phyloP scores from a whole-genome alignment of 257 asterid genomes.

The Ocimum tenuiflorum region DNA sequence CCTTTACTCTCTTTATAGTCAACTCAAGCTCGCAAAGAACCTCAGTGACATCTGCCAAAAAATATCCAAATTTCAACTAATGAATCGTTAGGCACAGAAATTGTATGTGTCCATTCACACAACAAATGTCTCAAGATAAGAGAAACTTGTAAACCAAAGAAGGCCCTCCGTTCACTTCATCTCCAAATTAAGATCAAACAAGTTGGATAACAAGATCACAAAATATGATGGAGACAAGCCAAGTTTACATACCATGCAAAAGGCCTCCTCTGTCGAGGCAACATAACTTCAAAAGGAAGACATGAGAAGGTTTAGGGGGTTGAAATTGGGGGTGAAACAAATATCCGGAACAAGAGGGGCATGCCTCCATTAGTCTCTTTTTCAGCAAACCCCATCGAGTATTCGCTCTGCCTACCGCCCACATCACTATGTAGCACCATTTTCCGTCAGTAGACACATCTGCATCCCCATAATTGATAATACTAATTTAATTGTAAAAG shows the following conservation, averaged over 20 bases:
- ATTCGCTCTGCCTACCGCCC: conserved; percentile 54
- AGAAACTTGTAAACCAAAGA: neutral
- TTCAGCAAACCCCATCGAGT: conserved; percentile 75
- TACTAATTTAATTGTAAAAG: neutral
- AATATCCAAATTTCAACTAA: neutral
- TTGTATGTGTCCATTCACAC: neutral
- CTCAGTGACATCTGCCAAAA: conserved; percentile 50
- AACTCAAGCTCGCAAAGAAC: conserved; percentile 82
- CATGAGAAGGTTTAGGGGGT: conserved; percentile 63
- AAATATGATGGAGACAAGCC: neutral
- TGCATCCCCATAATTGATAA: conserved; percentile 24
- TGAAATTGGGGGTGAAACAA: conserved; percentile 48
- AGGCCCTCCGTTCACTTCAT: neutral
- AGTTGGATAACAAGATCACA: neutral
- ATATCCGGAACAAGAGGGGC: conserved; percentile 61
- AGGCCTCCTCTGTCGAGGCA: conserved; percentile 64
- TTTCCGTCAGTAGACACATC: conserved; percentile 89
- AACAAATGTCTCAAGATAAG: neutral
- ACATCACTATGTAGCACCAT: conserved; percentile 89
- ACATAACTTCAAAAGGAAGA: conserved; percentile 70
- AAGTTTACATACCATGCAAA: conserved; percentile 47
- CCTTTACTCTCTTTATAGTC: conserved; percentile 65
- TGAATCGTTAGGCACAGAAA: conserved; percentile 5
- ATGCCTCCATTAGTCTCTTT: conserved; percentile 70
- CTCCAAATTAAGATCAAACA: too few species aligned